Conservation (phyloP, 2,329 filamentous ascomycete genomes). For the Colletotrichum lindemuthianum region DNA sequence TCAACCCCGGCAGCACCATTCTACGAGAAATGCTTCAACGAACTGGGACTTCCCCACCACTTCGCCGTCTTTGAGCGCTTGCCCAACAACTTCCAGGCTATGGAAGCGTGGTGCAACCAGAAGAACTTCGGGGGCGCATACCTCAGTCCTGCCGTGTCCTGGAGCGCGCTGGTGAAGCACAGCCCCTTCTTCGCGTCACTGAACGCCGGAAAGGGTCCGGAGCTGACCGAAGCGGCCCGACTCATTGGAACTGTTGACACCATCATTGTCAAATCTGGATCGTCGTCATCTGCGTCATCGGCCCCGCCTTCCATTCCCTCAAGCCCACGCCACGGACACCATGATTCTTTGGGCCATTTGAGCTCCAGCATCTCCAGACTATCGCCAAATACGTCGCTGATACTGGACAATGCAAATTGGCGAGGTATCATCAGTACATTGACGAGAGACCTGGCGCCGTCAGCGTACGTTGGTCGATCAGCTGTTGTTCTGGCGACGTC, state of each 20-base stretch:
- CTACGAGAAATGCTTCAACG: conserved; percentile 85
- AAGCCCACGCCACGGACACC: conserved; percentile 54
- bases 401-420: conserved; percentile 87
- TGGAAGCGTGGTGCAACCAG: conserved; percentile 78
- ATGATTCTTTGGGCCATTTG: conserved; percentile 36
- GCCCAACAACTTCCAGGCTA: conserved; percentile 69
- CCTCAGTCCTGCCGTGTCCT: conserved; percentile 76
- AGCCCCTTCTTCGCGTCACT: conserved; percentile 62
- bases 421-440: conserved; percentile 85
- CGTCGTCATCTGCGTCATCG: conserved; percentile 55
- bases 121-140: conserved; percentile 85
- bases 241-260: conserved; percentile 86
- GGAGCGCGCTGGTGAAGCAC: conserved; percentile 67
- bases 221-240: conserved; percentile 78
- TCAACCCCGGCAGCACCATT: conserved; percentile 81
- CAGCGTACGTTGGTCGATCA: conserved; percentile 79
- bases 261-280: conserved; percentile 71
- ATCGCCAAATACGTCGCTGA: conserved; percentile 63
- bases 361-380: conserved; percentile 42
- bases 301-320: conserved; percentile 59
- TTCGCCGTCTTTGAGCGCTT: conserved; percentile 80
- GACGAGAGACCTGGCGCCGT: conserved; percentile 83
- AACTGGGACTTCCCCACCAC: conserved; percentile 85
- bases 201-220: conserved; percentile 62
- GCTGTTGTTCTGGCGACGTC: conserved; percentile 80